These are phyloP conservation scores for Fraxinus ornus DNA, from an alignment of 305 asterid genomes.

Conservation along the genomic window DNA sequence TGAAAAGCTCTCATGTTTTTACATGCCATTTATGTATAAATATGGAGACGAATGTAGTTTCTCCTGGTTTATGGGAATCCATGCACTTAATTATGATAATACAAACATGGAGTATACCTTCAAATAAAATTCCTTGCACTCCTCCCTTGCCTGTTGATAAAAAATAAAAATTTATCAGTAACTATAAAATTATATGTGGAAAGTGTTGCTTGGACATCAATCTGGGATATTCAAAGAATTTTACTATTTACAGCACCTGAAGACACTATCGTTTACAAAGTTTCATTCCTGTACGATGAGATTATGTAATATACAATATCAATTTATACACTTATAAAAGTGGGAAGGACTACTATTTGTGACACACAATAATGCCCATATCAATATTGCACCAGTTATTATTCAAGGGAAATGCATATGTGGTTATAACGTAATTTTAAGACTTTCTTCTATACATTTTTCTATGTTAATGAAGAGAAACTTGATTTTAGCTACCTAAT, in stretches of 20 bases:
- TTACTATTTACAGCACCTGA: neutral
- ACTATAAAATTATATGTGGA: neutral
- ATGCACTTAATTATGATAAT: conserved; percentile 4
- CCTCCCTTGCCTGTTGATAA: conserved; percentile 59
- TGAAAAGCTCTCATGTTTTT: neutral
- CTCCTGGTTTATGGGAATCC: neutral
- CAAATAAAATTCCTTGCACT: conserved; percentile 57
- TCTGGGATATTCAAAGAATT: neutral
- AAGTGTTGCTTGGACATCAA: neutral
- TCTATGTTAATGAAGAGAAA: neutral
- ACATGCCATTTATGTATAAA: neutral
- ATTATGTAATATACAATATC: neutral
- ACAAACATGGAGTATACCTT: conserved; percentile 46
- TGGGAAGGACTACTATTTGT: neutral
- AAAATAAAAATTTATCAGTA: conserved; percentile 19
- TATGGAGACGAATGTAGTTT: neutral
- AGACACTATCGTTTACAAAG: neutral
- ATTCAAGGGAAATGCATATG: neutral
- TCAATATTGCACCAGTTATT: neutral
- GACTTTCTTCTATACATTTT: neutral
- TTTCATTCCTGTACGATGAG: neutral
- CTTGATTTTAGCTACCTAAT: neutral
- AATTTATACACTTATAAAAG: neutral
- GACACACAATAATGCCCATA: neutral
- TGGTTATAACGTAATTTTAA: neutral